A percentile compares a stretch with the other conserved stretches of the same genome.
These are phyloP conservation scores for Pharus latifolius DNA, from an alignment of 176 grass and related monocot genomes.

Conservation along the genomic window DNA sequence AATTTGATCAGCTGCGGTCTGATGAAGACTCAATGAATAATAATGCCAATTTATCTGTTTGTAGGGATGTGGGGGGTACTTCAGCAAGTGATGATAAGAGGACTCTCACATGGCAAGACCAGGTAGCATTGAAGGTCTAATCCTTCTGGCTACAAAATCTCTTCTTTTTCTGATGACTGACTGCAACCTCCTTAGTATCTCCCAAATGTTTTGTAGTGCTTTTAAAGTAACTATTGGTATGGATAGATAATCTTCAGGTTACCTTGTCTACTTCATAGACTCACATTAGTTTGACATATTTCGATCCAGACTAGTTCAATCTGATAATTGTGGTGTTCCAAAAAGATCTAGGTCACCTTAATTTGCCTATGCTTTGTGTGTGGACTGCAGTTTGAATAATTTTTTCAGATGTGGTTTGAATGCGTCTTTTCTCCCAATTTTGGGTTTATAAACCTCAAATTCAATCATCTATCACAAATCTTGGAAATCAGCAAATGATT, in stretches of 20 bases:
- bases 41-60: constrained; percentile 18
- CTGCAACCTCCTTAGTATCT: neutral
- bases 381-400: neutral
- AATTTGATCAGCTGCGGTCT: neutral
- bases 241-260: constrained; percentile 7
- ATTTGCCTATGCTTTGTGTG: neutral
- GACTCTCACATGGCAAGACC: constrained; percentile 63
- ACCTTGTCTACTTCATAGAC: neutral
- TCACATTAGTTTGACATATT: neutral
- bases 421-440: too few relatives aligned
- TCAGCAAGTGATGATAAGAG: constrained; percentile 48
- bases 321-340: neutral
- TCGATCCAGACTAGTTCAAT: neutral
- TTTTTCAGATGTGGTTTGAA: neutral
- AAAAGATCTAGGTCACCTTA: neutral
- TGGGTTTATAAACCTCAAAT: too few relatives aligned
- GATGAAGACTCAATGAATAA: constrained; percentile 30
- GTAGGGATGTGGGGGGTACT: constrained; percentile 47
- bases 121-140: constrained; percentile 42
- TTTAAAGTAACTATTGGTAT: constrained; percentile 28
- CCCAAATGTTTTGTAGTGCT: neutral
- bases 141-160: neutral
- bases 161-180: neutral
- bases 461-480: too few relatives aligned
- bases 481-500: too few relatives aligned